Percentiles rank a stretch among this genome's conserved stretches.
Conservation (phyloP, 1,284 basidiomycete species). For the Naganishia sp. region DNA sequence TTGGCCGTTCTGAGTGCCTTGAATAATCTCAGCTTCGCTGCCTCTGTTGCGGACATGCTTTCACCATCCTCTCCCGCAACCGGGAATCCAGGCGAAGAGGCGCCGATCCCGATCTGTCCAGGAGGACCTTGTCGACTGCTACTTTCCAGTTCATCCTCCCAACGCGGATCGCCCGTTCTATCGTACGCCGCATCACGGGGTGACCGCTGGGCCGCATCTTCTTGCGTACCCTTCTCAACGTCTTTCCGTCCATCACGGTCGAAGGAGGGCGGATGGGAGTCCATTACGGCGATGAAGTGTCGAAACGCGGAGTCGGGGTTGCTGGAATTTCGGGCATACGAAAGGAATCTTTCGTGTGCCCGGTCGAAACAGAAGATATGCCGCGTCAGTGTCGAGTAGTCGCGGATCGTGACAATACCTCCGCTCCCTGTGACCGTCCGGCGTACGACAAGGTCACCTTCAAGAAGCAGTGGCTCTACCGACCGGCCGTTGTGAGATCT, state of each 20-base stretch:
- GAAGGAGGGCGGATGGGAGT: too few relatives aligned
- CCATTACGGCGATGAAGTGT: background rate
- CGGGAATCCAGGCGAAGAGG: background rate
- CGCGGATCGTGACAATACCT: too few relatives aligned
- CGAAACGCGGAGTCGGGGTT: background rate
- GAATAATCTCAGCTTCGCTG: slow-evolving; percentile 19
- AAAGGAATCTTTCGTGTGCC: too few relatives aligned
- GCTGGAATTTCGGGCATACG: slow-evolving; percentile 6
- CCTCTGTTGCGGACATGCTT: slow-evolving; percentile 6
- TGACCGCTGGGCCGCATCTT: too few relatives aligned
- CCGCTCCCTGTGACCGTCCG: too few relatives aligned
- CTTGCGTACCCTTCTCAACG: too few relatives aligned
- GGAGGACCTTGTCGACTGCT: slow-evolving; percentile 3
- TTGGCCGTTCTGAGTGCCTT: slow-evolving; percentile 30
- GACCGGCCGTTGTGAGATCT: too few relatives aligned
- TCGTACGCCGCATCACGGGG: slow-evolving; percentile 7
- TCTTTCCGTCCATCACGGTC: too few relatives aligned
- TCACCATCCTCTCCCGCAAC: background rate
- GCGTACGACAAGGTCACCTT: too few relatives aligned
- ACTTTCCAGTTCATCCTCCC: background rate
- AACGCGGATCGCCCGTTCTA: background rate
- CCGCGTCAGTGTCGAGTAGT: too few relatives aligned
- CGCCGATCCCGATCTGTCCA: background rate
- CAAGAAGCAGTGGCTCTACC: too few relatives aligned
- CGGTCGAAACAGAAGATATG: too few relatives aligned